Conservation (phyloP, 306 rosid species). For the Prunus dulcis region DNA sequence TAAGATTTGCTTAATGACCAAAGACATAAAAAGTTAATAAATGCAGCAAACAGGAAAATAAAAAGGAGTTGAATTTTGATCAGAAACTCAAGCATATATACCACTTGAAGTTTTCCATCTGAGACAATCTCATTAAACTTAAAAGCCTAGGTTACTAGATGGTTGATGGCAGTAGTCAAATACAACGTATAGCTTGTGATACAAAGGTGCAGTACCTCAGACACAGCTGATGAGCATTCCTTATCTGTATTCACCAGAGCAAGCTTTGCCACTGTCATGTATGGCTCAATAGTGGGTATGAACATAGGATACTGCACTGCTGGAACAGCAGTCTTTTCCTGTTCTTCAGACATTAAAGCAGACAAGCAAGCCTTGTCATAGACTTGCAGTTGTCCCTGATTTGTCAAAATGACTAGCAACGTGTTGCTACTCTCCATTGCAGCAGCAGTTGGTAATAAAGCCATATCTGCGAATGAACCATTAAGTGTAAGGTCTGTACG, state of each 20-base stretch:
- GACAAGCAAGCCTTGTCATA: conserved; percentile 52
- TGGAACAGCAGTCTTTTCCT: conserved; percentile 36
- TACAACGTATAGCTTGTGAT: neutral
- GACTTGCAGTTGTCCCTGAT: conserved; percentile 72
- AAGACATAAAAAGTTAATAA: neutral
- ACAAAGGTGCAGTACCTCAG: conserved; percentile 51
- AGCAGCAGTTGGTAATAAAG: conserved; percentile 45
- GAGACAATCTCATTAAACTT: conserved; percentile 7
- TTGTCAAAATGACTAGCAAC: conserved; percentile 64
- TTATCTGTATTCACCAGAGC: conserved; percentile 43
- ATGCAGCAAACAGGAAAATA: neutral
- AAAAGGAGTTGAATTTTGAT: neutral
- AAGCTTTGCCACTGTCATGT: conserved; percentile 59
- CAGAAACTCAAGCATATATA: neutral
- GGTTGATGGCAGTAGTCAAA: conserved; percentile 10
- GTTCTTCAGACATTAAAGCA: conserved; percentile 47
- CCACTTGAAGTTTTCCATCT: neutral
- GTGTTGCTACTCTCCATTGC: conserved; percentile 35
- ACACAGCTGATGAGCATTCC: conserved; percentile 40
- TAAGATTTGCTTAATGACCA: conserved; percentile 42
- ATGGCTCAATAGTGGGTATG: conserved; percentile 71
- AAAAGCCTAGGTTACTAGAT: neutral
- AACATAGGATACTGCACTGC: conserved; percentile 47
- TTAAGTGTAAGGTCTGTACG: conserved; percentile 61
- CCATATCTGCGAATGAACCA: conserved; percentile 85